These are phyloP conservation scores for Lactarius vividus DNA, from an alignment of 768 basidiomycete species.

Conservation along the genomic window DNA sequence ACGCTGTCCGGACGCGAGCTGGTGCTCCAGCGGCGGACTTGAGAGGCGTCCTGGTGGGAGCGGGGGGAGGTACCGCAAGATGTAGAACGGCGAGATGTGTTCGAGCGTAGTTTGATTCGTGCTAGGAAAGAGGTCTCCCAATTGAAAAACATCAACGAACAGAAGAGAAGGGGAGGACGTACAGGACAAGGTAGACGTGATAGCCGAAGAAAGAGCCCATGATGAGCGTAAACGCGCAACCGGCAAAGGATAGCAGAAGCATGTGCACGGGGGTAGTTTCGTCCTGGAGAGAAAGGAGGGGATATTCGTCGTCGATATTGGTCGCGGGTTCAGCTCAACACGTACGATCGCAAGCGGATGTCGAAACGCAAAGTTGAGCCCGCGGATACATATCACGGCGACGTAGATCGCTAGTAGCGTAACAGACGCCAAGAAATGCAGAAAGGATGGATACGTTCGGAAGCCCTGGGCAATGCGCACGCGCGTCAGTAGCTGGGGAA, in stretches of 20 bases:
- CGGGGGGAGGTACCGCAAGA: constrained; percentile 68
- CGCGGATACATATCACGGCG: constrained; percentile 48
- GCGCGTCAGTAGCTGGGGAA: neutral
- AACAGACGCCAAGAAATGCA: constrained; percentile 69
- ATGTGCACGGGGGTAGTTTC: constrained; percentile 68
- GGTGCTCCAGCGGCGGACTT: constrained; percentile 68
- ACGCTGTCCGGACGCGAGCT: constrained; percentile 64
- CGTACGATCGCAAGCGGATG: constrained; percentile 63
- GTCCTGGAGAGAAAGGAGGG: constrained; percentile 42
- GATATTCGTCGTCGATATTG: neutral
- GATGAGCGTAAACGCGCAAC: constrained; percentile 57
- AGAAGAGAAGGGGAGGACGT: constrained; percentile 35
- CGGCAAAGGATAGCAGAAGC: constrained; percentile 58
- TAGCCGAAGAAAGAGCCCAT: constrained; percentile 76
- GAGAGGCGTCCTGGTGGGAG: constrained; percentile 57
- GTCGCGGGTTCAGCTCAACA: neutral
- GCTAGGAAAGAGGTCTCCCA: constrained; percentile 36
- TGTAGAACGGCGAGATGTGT: constrained; percentile 67
- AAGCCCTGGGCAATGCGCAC: constrained; percentile 52
- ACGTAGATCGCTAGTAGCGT: constrained; percentile 64
- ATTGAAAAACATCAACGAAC: neutral
- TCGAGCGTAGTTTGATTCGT: constrained; percentile 88
- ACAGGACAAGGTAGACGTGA: constrained; percentile 76
- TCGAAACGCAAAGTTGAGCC: constrained; percentile 63
- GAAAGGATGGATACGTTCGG: constrained; percentile 79